Evolutionary conservation across 495 filamentous ascomycete species (phyloP).

Genomic region (Extremus antarcticus): DNA sequence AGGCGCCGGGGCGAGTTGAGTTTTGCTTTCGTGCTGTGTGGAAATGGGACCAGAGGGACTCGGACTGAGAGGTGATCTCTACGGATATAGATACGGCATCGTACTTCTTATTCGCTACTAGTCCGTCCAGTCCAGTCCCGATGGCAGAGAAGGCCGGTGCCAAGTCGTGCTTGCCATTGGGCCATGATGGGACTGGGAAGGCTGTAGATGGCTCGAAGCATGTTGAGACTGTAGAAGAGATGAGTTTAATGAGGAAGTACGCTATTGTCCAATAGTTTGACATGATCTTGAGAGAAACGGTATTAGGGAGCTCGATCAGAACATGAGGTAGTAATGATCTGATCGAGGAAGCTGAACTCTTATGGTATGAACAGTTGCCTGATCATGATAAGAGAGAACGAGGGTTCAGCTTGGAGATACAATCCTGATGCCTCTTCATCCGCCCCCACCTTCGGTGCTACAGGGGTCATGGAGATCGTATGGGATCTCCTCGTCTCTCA

Average conservation of each 20-base stretch:
- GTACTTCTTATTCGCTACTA: slow-evolving; percentile 9
- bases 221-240: not conserved
- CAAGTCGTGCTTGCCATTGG: not conserved
- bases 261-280: not conserved
- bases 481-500: too few relatives aligned
- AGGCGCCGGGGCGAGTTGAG: slow-evolving; percentile 20
- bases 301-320: too few relatives aligned
- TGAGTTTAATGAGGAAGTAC: not conserved
- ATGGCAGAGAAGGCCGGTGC: slow-evolving; percentile 1
- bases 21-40: slow-evolving; percentile 27
- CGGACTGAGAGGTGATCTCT: slow-evolving; percentile 25
- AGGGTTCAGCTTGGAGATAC: too few relatives aligned
- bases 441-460: not conserved
- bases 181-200: slow-evolving; percentile 15
- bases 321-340: not conserved
- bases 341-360: not conserved
- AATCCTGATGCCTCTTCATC: not conserved
- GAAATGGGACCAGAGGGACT: slow-evolving; percentile 24
- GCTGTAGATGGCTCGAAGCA: slow-evolving; percentile 17
- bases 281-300: too few relatives aligned
- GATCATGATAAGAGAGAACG: too few relatives aligned
- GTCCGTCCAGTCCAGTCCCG: not conserved
- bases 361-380: not conserved
- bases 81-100: slow-evolving; percentile 25
- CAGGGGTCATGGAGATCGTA: too few relatives aligned